Percentiles rank a stretch among this genome's conserved stretches.
Conservation (phyloP, 306 rosid species). For the Quercus ilex region DNA sequence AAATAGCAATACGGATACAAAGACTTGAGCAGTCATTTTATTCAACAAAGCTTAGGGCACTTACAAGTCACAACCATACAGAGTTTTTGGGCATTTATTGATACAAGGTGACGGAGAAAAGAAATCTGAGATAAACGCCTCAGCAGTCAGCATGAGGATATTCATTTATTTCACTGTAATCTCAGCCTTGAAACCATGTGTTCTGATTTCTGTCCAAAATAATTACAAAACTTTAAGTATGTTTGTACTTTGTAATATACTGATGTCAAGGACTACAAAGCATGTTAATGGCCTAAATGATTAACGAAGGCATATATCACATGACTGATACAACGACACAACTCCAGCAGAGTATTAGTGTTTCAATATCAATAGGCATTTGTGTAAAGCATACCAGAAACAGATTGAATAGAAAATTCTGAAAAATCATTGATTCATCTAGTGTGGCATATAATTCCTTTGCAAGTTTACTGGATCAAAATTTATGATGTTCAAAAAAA, state of each 20-base stretch:
- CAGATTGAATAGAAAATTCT: too few species aligned
- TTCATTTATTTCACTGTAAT: constrained; percentile 30
- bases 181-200: constrained; percentile 69
- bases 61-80: not conserved
- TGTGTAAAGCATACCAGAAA: not conserved
- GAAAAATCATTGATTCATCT: too few species aligned
- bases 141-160: not conserved
- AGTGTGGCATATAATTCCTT: too few species aligned
- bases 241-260: too few species aligned
- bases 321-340: not conserved
- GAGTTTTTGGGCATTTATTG: not conserved
- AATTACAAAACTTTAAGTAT: not conserved
- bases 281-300: not conserved
- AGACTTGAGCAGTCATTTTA: not conserved
- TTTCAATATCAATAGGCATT: not conserved
- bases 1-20: not conserved
- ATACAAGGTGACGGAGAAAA: not conserved
- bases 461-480: too few species aligned
- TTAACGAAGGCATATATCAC: not conserved
- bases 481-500: too few species aligned
- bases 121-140: constrained; percentile 12
- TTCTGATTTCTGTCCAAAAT: constrained; percentile 55
- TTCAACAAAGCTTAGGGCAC: not conserved
- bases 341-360: not conserved
- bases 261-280: not conserved